Base-by-base conservation (phyloP, 83 land plant species). In the Diphasiastrum complanatum region DNA sequence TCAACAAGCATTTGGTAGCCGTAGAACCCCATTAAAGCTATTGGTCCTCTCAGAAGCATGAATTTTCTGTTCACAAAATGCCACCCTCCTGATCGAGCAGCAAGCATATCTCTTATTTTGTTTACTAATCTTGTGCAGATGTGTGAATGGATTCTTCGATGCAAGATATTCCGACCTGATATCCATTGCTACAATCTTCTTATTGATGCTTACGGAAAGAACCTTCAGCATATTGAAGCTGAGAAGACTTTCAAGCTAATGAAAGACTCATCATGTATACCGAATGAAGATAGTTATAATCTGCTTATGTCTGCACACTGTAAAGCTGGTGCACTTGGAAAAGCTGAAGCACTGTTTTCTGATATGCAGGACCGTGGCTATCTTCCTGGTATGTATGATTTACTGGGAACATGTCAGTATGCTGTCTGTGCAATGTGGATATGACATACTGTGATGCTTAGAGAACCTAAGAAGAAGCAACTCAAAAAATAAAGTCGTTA, bases 191-290 rank as follows among this genome's bases (percentile, higher is more conserved):
- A 79, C 84, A 91, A 91, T 75, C 61, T 86, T 55, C 84, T 91
- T 24, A 84, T 91, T 40, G 89, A 91, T 65, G 84, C 97, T 34
- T 91, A 83, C 77, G 86, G 89, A 18, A 80, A 85, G 55, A 81
- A 53, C 52, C 62, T 29, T 32, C 76, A 76, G 33, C 47, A 35
- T 45, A 60, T 65, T 22, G 83, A 84, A 49, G 84, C 85, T 45
- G 89, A 86, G 55, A 70, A 70, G 30, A 66, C 78, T 27, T 86
- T 84, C 54, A 49, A 71, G 34, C 64, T 76, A 49, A 86, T 91
- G 80, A 60, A 76, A 51, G 64, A 73, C 37, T 61, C 71, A 2
- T 68, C 52, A 36, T 81, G 82, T 53, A 60, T 86, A 20, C 85
- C 97, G 22, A 86, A 81, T 45, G 93, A 84, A 54, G 88, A 85